A percentile compares a stretch with the other conserved stretches of the same genome.
phyloP scores from a whole-genome alignment of 2,329 filamentous ascomycete species.

The Aureobasidium namibiae region DNA sequence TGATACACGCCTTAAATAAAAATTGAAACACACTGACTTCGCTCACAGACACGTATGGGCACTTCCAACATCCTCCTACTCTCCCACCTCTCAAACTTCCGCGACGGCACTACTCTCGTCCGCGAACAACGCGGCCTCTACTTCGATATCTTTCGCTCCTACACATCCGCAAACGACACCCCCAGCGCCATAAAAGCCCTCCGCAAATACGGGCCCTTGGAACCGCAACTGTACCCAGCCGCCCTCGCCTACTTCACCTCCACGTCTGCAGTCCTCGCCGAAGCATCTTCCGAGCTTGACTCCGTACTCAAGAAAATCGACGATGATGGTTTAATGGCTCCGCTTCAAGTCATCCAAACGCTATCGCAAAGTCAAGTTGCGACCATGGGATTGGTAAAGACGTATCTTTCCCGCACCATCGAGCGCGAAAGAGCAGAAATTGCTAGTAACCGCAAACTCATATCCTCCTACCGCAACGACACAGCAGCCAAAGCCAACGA shows the following conservation, averaged over 20 bases:
- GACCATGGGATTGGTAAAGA: conserved; percentile 95
- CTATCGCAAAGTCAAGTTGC: conserved; percentile 72
- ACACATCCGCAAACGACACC: conserved; percentile 87
- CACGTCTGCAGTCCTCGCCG: conserved; percentile 68
- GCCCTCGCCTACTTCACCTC: conserved; percentile 91
- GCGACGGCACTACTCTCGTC: conserved; percentile 82
- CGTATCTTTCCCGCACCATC: conserved; percentile 83
- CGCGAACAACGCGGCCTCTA: conserved; percentile 86
- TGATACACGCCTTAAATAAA: background rate
- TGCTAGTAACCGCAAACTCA: conserved; percentile 66
- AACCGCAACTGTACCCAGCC: conserved; percentile 85
- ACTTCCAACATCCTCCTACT: conserved; percentile 89
- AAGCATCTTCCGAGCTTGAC: conserved; percentile 78
- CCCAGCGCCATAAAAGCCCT: conserved; percentile 81
- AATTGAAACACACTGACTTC: background rate
- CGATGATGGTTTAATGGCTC: conserved; percentile 84
- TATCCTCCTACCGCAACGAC: conserved; percentile 74
- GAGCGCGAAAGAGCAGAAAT: conserved; percentile 84
- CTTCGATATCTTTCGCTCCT: conserved; percentile 94
- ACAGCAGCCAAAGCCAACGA: conserved; percentile 73
- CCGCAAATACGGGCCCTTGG: conserved; percentile 81
- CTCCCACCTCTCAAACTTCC: conserved; percentile 84
- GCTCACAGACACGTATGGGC: conserved; percentile 56
- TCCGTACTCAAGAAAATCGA: conserved; percentile 78
- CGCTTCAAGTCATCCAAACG: conserved; percentile 91